Conservation (phyloP, 495 filamentous ascomycete genomes). For the Parathielavia hyrcaniae region DNA sequence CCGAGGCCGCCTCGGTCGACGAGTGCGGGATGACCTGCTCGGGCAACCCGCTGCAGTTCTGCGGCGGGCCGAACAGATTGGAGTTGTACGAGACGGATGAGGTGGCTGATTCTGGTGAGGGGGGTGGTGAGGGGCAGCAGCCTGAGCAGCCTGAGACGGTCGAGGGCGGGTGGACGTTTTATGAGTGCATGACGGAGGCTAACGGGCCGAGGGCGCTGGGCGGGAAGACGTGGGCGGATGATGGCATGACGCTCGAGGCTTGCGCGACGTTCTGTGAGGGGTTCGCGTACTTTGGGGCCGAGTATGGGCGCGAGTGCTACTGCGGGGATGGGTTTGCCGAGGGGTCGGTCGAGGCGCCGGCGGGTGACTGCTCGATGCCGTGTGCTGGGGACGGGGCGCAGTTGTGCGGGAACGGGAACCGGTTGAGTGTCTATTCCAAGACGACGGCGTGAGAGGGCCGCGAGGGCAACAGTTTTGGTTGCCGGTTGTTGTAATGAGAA, state of each 20-base stretch:
- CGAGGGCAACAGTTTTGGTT: no score
- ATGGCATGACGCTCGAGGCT: slow-evolving; percentile 35
- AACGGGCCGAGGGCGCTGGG: slow-evolving; percentile 27
- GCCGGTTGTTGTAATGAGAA: background rate
- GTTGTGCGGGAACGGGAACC: slow-evolving; percentile 39
- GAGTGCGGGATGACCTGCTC: slow-evolving; percentile 41
- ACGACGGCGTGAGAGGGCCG: no score
- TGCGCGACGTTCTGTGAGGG: slow-evolving; percentile 35
- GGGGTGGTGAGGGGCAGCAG: background rate
- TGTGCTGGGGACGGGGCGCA: slow-evolving; percentile 35
- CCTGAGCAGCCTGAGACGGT: slow-evolving; percentile 25
- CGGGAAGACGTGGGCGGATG: slow-evolving; percentile 12
- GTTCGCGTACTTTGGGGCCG: slow-evolving; percentile 36
- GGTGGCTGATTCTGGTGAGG: slow-evolving; percentile 2
- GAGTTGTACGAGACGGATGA: slow-evolving; percentile 31
- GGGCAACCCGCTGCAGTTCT: slow-evolving; percentile 37
- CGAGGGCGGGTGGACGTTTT: slow-evolving; percentile 25
- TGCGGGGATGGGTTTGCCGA: slow-evolving; percentile 35
- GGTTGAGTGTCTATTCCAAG: slow-evolving; percentile 28
- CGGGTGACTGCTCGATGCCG: slow-evolving; percentile 35
- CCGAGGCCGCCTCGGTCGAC: slow-evolving; percentile 17
- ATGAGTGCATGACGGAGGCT: slow-evolving; percentile 38
- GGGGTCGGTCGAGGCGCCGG: slow-evolving; percentile 22
- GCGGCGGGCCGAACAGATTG: slow-evolving; percentile 38
- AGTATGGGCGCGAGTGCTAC: slow-evolving; percentile 37